Evolutionary conservation across 257 asterid species (phyloP).

Genomic region (Haberlea rhodopensis): DNA sequence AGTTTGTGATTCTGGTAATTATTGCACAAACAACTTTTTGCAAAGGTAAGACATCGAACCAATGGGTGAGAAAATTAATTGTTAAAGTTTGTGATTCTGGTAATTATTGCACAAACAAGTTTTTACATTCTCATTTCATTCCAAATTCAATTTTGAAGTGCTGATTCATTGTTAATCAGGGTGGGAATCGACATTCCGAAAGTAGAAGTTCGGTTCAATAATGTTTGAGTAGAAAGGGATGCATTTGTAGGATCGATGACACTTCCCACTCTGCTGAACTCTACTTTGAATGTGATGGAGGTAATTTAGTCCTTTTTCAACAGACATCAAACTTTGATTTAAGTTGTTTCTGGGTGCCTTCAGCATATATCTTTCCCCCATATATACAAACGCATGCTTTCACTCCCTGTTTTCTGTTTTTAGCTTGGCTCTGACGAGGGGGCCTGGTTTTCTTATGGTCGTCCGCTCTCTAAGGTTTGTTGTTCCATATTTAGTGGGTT

Average conservation of each 20-base stretch:
- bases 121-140: background rate
- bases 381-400: too few relatives aligned
- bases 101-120: background rate
- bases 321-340: too few relatives aligned
- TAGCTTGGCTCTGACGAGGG: too few relatives aligned
- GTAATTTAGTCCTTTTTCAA: too few relatives aligned
- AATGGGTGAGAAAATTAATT: conserved; percentile 49
- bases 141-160: background rate
- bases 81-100: background rate
- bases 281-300: too few relatives aligned
- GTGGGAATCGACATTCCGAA: conserved; percentile 82
- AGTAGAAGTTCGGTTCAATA: conserved; percentile 79
- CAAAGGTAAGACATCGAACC: conserved; percentile 72
- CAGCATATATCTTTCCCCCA: too few relatives aligned
- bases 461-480: too few relatives aligned
- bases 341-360: too few relatives aligned
- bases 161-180: conserved; percentile 32
- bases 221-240: conserved; percentile 74
- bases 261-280: conserved; percentile 76
- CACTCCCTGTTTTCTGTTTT: too few relatives aligned
- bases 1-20: background rate
- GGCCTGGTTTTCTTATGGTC: too few relatives aligned
- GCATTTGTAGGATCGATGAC: conserved; percentile 78
- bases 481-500: too few relatives aligned
- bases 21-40: conserved; percentile 36